These are phyloP conservation scores for Dendrobium nobile DNA, from an alignment of 106 monocot genomes.

Conservation along the genomic window DNA sequence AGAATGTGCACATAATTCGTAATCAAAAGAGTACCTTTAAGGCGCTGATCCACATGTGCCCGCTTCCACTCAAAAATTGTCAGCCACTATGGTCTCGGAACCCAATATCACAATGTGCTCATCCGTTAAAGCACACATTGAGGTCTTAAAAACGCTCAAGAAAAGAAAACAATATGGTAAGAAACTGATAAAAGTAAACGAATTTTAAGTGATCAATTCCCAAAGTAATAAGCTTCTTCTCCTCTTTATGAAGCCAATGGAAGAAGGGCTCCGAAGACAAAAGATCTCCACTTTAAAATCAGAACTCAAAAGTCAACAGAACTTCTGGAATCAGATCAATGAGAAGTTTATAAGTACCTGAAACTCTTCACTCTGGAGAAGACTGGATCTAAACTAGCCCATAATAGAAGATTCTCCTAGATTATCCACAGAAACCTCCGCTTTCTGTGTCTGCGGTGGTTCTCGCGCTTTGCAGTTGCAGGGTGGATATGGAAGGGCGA, in stretches of 20 bases:
- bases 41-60: neutral
- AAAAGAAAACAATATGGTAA: neutral
- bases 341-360: neutral
- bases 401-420: constrained; percentile 2
- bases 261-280: neutral
- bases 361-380: neutral
- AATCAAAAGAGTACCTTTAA: neutral
- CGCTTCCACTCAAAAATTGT: neutral
- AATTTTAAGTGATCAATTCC: neutral
- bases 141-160: neutral
- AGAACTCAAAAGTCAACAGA: constrained; percentile 4
- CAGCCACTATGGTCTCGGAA: neutral
- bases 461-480: neutral
- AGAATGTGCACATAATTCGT: neutral
- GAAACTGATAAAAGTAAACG: neutral
- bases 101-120: neutral
- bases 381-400: neutral
- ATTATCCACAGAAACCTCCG: constrained; percentile 14
- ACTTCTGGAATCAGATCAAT: neutral
- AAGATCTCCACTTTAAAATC: constrained; percentile 6
- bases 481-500: neutral
- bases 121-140: neutral
- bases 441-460: neutral
- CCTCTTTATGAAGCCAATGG: neutral
- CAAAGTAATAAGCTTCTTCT: neutral